Evolutionary conservation across 108 stramenopile genomes (phyloP), one percentile per base, ranked within the genome.

Genomic region (Nitzschia sp.): DNA sequence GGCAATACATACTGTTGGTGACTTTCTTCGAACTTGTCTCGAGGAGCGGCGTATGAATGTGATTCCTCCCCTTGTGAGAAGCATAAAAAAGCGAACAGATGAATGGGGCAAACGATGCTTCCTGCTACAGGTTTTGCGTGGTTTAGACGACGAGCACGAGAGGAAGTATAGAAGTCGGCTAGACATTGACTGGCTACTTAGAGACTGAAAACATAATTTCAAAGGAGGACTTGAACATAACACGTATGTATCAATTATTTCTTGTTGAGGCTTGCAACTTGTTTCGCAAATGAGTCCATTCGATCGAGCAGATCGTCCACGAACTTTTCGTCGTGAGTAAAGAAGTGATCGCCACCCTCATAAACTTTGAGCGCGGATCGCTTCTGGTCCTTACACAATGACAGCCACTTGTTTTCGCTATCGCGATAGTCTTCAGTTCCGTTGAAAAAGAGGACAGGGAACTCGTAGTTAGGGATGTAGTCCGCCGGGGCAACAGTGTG

Each of bases 271-370:
- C n/a, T 21, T 5, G 48, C 33, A 13, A 50, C 31, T 45, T 59
- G 58, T 58, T 75, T 35, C 21, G 54, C 35, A 73, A 84, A 84
- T 17, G 59, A 34, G 57, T 78, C 75, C 29, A 79, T 73, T 17
- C 78, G 35, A 17, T 68, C 53, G 41, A 82, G 34, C 71, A 85
- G 59, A 53, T 82, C 84, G 55, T 72, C 67, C 2, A 85, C 63
- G 63, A 85, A 85, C 45, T 81, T 69, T 29, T 63, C 46, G 71
- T 83, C 81, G 46, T 86, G 81, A 33, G 63, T 78, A 35, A 83
- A 82, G 63, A 86, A 83, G 55, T 83, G 82, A 71, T 86, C 85
- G 15, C 80, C 85, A 33, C 68, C 74, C n/a, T 83, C 82, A 66
- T 83, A 86, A 26, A 79, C 82, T 57, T 83, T 81, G 27, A 86